Evolutionary conservation across 139 green algal species (phyloP), one percentile per base, ranked within the genome.

Genomic region (Chlamydomonas urium): DNA sequence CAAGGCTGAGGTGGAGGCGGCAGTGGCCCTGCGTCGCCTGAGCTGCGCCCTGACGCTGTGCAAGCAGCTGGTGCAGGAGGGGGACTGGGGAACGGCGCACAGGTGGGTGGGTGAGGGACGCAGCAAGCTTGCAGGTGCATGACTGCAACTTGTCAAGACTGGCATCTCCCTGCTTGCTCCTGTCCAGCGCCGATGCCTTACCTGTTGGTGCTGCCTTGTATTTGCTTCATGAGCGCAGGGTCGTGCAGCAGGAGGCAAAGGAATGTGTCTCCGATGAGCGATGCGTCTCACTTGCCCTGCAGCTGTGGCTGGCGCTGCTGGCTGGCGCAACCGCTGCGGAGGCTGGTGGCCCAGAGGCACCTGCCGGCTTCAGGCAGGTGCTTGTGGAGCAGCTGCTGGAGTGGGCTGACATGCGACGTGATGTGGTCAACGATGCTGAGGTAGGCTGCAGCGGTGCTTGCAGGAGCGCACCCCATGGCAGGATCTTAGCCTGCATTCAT

Each of bases 241-340:
- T 63, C 14, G 53, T 26, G 14, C 10, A 63, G 26, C 17, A 63
- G 6, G 17, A 63, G 24, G 53, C 53, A 63, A 21, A 6, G 17
- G 24, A 14, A 8, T 10, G 26, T 8, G 17, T 21, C 24, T 31
- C 6, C 6, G 53, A 63, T 63, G 53, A 14, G 6, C 26, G 53
- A 8, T 61, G 10, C 26, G 19, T 62, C 38, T 24, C 1, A 56
- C 37, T 83, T 19, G 59, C 58, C 28, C 31, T 72, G 38, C 34
- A 56, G 38, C 48, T 83, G 34, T 85, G 79, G 78, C 50, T 81
- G 26, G 58, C 75, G 3, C 71, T 81, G 38, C 23, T 81, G 31
- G 78, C 77, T 63, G 53, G 53, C 10, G 26, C n/a, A 31, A 76
- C 71, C 17, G 73, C 61, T 14, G 58, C 65, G 17, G 37, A 31